These are phyloP conservation scores for Umbelopsis isabellina DNA, from an alignment of 192 early-diverging fungal species.

Conservation along the genomic window DNA sequence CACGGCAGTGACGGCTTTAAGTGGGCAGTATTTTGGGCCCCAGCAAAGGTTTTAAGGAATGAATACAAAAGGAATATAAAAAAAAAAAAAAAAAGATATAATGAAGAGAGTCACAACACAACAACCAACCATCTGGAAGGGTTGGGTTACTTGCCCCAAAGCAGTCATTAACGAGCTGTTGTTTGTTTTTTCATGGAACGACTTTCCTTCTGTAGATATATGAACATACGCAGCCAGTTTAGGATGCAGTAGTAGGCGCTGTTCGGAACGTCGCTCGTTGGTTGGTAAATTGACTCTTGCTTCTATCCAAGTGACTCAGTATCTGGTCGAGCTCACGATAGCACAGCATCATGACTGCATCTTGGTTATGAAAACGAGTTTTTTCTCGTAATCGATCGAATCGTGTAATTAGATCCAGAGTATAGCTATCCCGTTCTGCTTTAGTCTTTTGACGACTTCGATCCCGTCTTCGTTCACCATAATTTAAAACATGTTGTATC, in stretches of 20 bases:
- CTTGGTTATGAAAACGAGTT: constrained; percentile 16
- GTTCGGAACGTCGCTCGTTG: constrained; percentile 2
- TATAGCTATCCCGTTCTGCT: constrained; percentile 2
- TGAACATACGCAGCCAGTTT: background rate
- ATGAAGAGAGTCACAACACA: too few relatives aligned
- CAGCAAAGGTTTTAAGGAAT: too few relatives aligned
- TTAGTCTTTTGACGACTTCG: constrained; percentile 8
- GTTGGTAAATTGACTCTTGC: background rate
- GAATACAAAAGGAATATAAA: too few relatives aligned
- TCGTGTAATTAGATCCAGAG: background rate
- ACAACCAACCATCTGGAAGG: too few relatives aligned
- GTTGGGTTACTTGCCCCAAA: too few relatives aligned
- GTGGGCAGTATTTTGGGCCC: too few relatives aligned
- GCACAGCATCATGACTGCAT: constrained; percentile 12
- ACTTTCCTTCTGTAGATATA: too few relatives aligned
- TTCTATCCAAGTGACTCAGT: constrained; percentile 2
- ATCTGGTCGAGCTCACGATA: constrained; percentile 15
- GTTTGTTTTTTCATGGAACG: too few relatives aligned
- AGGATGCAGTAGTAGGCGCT: background rate
- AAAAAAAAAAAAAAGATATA: too few relatives aligned
- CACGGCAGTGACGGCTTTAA: too few relatives aligned
- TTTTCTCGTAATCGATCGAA: constrained; percentile 20
- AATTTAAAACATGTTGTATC: background rate
- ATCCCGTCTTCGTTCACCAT: constrained; percentile 11
- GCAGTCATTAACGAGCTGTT: too few relatives aligned